Base-by-base conservation (phyloP, 345 rosid genomes). In the Hypericum androsaemum region DNA sequence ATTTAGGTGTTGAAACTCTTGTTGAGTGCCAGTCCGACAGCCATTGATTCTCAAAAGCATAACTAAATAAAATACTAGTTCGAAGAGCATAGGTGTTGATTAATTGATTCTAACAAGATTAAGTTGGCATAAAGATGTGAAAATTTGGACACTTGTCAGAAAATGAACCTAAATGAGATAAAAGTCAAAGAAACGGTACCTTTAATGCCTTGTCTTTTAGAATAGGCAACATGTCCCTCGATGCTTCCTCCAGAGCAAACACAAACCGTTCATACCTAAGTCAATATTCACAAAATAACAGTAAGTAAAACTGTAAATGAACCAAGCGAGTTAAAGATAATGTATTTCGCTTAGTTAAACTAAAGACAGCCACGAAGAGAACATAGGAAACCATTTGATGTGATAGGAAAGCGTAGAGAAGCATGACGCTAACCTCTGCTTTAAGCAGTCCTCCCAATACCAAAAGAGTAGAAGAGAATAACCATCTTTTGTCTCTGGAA, bases 401-500 rank as follows among this genome's bases (percentile, higher is more conserved):
- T 50, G 8, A 6, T 6, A 12, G 40, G 46, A 41, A 60, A 50
- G 32, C 47, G 35, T 43, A 37, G 50, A 36, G 39, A 39, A 41
- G 12, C 50, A 41, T 45, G 35, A 32, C 10, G 46, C 45, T 59
- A 62, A 92, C 98, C 97, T 88, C 64, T 77, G 86, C 79, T 85
- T 92, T 64, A 92, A 70, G 74, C 94, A 80, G n/a, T 92, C 98
- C 70, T 92, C 98, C 83, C 92, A 92, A 62, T 88, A 88, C 98
- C 95, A 92, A 61, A 85, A 85, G 14, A 88, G 85, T 54, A 88
- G 70, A 70, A 92, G 90, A 43, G 97, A 83, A 67, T 83, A 62
- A 53, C 97, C 98, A 74, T 92, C 98, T 69, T 85, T 92, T 37
- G 71, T 80, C 66, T 92, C 90, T 4, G 95, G 84, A 56, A 92